These are phyloP conservation scores for Venturia nashicola DNA, from an alignment of 2,329 filamentous ascomycete species.

Conservation along the genomic window DNA sequence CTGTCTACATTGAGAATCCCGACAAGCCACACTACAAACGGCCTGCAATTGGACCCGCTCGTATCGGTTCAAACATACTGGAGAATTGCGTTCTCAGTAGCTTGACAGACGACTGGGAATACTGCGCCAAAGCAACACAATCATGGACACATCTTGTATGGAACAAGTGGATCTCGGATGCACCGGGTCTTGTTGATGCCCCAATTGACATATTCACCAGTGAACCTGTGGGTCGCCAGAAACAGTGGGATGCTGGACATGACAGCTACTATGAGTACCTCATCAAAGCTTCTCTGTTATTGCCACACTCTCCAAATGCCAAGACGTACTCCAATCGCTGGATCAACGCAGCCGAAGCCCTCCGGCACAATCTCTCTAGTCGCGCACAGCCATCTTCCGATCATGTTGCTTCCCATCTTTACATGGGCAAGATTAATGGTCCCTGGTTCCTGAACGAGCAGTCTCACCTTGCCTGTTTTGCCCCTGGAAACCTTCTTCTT, in stretches of 20 bases:
- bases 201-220: slow-evolving; percentile 32
- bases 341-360: slow-evolving; percentile 21
- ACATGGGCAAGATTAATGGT: slow-evolving; percentile 20
- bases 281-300: slow-evolving; percentile 26
- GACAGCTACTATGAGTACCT: slow-evolving; percentile 33
- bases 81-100: slow-evolving; percentile 30
- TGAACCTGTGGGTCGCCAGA: slow-evolving; percentile 24
- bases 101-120: slow-evolving; percentile 28
- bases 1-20: slow-evolving; percentile 18
- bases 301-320: slow-evolving; percentile 23
- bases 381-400: slow-evolving; percentile 23
- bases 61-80: slow-evolving; percentile 31
- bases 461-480: slow-evolving; percentile 28
- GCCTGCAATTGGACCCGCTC: slow-evolving; percentile 27
- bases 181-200: slow-evolving; percentile 28
- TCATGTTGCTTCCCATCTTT: slow-evolving; percentile 26
- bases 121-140: slow-evolving; percentile 28
- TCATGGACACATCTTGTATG: slow-evolving; percentile 34
- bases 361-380: slow-evolving; percentile 23
- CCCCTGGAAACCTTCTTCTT: slow-evolving; percentile 27
- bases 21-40: slow-evolving; percentile 21
- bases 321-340: slow-evolving; percentile 22
- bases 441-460: slow-evolving; percentile 25
- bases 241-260: slow-evolving; percentile 32
- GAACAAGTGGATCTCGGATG: slow-evolving; percentile 27